These are phyloP conservation scores for Beta vulgaris DNA, from an alignment of 148 eudicot genomes.

Conservation along the genomic window DNA sequence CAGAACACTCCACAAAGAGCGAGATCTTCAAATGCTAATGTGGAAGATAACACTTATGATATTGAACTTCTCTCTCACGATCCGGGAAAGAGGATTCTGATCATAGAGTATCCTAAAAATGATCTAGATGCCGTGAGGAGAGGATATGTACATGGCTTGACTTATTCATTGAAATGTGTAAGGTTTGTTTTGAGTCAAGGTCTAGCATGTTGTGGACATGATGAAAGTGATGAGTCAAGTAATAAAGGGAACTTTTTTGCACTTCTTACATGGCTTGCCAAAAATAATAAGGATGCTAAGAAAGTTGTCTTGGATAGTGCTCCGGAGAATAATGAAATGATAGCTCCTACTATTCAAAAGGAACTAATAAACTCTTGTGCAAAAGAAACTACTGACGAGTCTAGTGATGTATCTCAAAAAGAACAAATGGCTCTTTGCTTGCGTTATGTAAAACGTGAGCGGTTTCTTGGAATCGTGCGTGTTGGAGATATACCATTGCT, in stretches of 20 bases:
- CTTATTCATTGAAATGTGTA: too few relatives aligned
- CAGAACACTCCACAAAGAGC: too few relatives aligned
- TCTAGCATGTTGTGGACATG: too few relatives aligned
- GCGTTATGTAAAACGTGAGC: not conserved
- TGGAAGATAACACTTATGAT: not conserved
- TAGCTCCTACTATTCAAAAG: not conserved
- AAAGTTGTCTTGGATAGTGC: too few relatives aligned
- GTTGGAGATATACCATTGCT: not conserved
- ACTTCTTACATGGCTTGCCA: too few relatives aligned
- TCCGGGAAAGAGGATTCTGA: not conserved
- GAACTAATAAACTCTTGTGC: not conserved
- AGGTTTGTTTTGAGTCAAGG: too few relatives aligned
- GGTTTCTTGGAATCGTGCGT: not conserved
- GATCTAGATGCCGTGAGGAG: conserved; percentile 12
- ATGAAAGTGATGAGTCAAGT: too few relatives aligned
- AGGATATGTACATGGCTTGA: too few relatives aligned
- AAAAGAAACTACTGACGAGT: not conserved
- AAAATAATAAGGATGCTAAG: too few relatives aligned
- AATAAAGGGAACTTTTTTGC: too few relatives aligned
- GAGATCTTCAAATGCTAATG: not conserved
- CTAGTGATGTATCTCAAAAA: too few relatives aligned
- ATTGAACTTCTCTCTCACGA: conserved; percentile 7
- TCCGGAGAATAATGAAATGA: not conserved
- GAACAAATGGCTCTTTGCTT: not conserved
- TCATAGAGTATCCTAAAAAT: conserved; percentile 4